These are phyloP conservation scores for Rhytidiadelphus loreus DNA, from an alignment of 225 moss, liverwort and hornwort genomes.

Conservation along the genomic window DNA sequence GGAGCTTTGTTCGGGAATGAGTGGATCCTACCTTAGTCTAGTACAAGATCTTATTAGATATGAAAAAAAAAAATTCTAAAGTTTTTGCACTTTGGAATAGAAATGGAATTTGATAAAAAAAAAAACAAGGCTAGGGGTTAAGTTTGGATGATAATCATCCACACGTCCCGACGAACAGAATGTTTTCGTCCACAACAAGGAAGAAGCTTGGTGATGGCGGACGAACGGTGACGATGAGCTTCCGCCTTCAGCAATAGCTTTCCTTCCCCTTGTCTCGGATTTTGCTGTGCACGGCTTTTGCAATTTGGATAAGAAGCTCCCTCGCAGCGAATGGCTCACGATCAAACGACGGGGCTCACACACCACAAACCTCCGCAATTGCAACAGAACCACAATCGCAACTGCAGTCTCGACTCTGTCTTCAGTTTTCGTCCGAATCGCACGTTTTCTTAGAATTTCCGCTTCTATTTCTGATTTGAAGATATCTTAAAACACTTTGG, in stretches of 20 bases:
- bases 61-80: neutral
- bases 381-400: neutral
- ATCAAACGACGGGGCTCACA: neutral
- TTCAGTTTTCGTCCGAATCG: neutral
- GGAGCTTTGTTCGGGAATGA: too few species aligned
- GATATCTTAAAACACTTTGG: neutral
- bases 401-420: neutral
- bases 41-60: neutral
- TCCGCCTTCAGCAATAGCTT: neutral
- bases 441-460: too few species aligned
- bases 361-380: neutral
- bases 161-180: neutral
- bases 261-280: neutral
- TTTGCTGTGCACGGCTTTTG: neutral
- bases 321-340: conserved; percentile 14
- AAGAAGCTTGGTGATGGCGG: neutral
- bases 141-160: neutral
- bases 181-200: neutral
- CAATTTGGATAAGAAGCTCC: conserved; percentile 18
- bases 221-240: conserved; percentile 21
- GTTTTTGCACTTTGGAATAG: neutral
- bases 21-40: too few species aligned
- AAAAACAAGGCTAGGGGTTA: neutral
- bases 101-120: neutral
- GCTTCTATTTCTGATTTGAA: neutral